Evolutionary conservation across 2,329 filamentous ascomycete species (phyloP).

Genomic region (Colletotrichum lupini): DNA sequence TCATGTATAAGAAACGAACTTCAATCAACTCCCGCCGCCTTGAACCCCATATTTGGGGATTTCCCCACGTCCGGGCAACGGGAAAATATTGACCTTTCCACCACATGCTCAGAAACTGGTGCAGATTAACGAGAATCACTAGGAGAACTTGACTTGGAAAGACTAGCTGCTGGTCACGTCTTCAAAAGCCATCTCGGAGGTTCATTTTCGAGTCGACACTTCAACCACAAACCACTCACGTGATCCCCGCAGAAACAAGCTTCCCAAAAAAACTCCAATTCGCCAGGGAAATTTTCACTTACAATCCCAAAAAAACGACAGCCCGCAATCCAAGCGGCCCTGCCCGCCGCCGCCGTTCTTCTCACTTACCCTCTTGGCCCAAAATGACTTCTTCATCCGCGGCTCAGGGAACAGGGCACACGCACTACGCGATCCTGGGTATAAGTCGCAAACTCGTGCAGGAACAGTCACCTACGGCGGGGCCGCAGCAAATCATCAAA

Average conservation of each 20-base stretch:
- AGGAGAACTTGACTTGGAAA: neutral
- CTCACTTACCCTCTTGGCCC: neutral
- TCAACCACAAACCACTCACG: slow-evolving; percentile 20
- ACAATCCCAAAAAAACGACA: slow-evolving; percentile 12
- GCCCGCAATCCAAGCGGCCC: neutral
- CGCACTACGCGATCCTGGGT: slow-evolving; percentile 71
- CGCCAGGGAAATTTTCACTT: slow-evolving; percentile 25
- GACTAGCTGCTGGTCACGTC: neutral
- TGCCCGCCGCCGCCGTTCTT: slow-evolving; percentile 23
- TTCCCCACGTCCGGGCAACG: neutral
- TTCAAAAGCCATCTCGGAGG: too few species aligned
- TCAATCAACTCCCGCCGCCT: slow-evolving; percentile 6
- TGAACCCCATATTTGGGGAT: neutral
- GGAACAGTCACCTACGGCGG: slow-evolving; percentile 41
- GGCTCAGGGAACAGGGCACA: slow-evolving; percentile 44
- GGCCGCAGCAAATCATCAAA: slow-evolving; percentile 63
- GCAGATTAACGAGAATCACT: neutral
- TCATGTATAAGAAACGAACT: slow-evolving; percentile 36
- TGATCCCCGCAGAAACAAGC: slow-evolving; percentile 9
- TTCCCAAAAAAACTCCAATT: slow-evolving; percentile 17
- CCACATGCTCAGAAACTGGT: neutral
- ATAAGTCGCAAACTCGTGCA: slow-evolving; percentile 62
- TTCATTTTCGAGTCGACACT: too few species aligned
- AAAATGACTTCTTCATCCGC: slow-evolving; percentile 31
- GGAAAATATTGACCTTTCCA: neutral